Evolutionary conservation across 106 monocot genomes (phyloP).

Genomic region (Iris macrosiphon): DNA sequence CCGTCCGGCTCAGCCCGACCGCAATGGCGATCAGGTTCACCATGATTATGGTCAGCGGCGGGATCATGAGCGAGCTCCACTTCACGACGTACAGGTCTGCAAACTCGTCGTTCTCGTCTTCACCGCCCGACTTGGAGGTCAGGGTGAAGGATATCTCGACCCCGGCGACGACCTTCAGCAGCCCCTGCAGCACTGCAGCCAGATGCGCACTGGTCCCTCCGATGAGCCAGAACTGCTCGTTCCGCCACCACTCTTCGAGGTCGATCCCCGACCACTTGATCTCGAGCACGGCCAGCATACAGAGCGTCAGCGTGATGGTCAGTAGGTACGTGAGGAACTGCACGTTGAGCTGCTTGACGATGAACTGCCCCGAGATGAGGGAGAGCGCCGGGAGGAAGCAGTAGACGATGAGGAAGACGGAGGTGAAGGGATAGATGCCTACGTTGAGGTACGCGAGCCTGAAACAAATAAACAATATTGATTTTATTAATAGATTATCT

Average conservation of each 20-base stretch:
- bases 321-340: conserved; percentile 76
- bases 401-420: conserved; percentile 87
- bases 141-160: conserved; percentile 68
- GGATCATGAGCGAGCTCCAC: conserved; percentile 68
- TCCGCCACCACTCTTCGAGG: conserved; percentile 93
- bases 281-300: conserved; percentile 72
- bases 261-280: conserved; percentile 86
- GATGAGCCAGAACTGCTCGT: conserved; percentile 75
- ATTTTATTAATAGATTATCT: too few species aligned
- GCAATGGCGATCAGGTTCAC: conserved; percentile 78
- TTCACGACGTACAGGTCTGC: conserved; percentile 55
- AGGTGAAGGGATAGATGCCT: conserved; percentile 90
- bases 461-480: too few species aligned
- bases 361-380: conserved; percentile 91
- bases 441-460: conserved; percentile 64
- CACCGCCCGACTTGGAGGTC: conserved; percentile 43
- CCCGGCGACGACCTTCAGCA: conserved; percentile 64
- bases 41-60: conserved; percentile 85
- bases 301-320: conserved; percentile 58
- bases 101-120: conserved; percentile 51
- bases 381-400: conserved; percentile 97
- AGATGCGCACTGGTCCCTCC: conserved; percentile 87
- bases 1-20: conserved; percentile 70
- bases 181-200: conserved; percentile 76
- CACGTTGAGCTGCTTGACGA: conserved; percentile 74